Evolutionary conservation across 2,329 filamentous ascomycete species (phyloP), one percentile per base, ranked within the genome.

Genomic region (Emydomyces testavorans): DNA sequence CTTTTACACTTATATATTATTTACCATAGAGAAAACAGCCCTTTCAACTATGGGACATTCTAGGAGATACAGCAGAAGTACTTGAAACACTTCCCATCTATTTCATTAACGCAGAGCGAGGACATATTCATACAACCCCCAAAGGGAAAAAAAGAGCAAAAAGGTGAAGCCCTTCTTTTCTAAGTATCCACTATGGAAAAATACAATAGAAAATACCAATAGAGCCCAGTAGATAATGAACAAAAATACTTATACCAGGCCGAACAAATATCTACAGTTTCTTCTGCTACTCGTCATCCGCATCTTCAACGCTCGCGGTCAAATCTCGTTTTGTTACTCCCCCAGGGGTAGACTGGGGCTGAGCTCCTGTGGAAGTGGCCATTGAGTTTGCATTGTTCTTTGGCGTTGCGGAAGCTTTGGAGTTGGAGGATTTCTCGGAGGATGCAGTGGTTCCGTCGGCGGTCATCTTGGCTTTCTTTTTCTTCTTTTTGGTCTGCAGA

Each of bases 231-330:
- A n/a, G 20, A 34, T 24, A 38, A 23, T 15, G 15, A 28, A 31
- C 20, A 37, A 6, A 44, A 21, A 10, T 7, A 28, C n/a, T n/a
- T n/a, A n/a, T n/a, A n/a, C n/a, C n/a, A 36, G 13, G 13, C 10
- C 6, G 2, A 34, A 32, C 32, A 10, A 11, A 29, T 10, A 46
- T 29, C 3, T 4, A 10, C 20, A 10, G 16, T 18, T 8, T 23
- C 11, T 40, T 38, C 13, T 32, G 53, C 55, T 60, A 67, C 54
- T 68, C 65, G 15, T 67, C 65, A 16, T 60, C 56, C 1, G 58
- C 67, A 50, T 73, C 71, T 54, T 74, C 71, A 15, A 73, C 70
- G 45, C 64, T 62, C 4, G 71, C 64, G 2, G 65, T 57, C 21
- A 71, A 57, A 50, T 66, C 59, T 49, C 70, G 65, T 54, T 67